A percentile compares a stretch with the other conserved stretches of the same genome.
Evolutionary conservation across 257 asterid genomes (phyloP).

Genomic region (Nicotiana benthamiana): DNA sequence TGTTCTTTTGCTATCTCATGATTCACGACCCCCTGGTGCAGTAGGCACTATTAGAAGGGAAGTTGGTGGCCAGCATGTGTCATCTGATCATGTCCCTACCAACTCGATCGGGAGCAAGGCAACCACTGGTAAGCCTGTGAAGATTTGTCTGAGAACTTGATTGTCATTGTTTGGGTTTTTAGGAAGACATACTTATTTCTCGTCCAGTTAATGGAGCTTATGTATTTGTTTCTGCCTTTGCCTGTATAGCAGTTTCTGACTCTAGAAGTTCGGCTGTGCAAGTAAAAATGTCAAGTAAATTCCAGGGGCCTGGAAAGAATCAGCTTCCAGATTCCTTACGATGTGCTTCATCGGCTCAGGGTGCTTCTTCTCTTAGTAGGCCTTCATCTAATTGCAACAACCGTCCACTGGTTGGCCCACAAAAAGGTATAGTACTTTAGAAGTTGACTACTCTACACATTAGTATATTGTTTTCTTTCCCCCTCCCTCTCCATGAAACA

Average conservation of each 20-base stretch:
- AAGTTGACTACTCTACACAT: not conserved
- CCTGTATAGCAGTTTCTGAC: slow-evolving; percentile 32
- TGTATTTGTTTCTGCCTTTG: slow-evolving; percentile 8
- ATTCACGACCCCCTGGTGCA: slow-evolving; percentile 13
- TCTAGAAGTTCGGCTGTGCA: slow-evolving; percentile 29
- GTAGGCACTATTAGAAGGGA: slow-evolving; percentile 17
- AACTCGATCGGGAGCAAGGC: slow-evolving; percentile 11
- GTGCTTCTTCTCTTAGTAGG: slow-evolving; percentile 47
- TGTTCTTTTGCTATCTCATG: slow-evolving; percentile 16
- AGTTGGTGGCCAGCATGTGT: slow-evolving; percentile 1
- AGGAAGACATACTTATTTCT: not conserved
- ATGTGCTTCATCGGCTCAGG: slow-evolving; percentile 30
- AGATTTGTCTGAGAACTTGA: not conserved
- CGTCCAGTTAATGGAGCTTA: not conserved
- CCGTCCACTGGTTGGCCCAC: slow-evolving; percentile 54
- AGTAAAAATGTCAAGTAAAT: slow-evolving; percentile 37
- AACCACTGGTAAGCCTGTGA: slow-evolving; percentile 18
- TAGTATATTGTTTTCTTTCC: not conserved
- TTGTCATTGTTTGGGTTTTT: not conserved
- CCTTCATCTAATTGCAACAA: slow-evolving; percentile 65
- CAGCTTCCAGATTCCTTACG: slow-evolving; percentile 40
- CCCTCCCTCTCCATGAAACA: not conserved
- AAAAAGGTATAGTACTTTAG: slow-evolving; percentile 39
- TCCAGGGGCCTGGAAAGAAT: slow-evolving; percentile 44
- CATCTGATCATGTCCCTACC: slow-evolving; percentile 9